Conservation (phyloP, 2,329 filamentous ascomycete genomes). For the Coniochaeta ligniaria region DNA sequence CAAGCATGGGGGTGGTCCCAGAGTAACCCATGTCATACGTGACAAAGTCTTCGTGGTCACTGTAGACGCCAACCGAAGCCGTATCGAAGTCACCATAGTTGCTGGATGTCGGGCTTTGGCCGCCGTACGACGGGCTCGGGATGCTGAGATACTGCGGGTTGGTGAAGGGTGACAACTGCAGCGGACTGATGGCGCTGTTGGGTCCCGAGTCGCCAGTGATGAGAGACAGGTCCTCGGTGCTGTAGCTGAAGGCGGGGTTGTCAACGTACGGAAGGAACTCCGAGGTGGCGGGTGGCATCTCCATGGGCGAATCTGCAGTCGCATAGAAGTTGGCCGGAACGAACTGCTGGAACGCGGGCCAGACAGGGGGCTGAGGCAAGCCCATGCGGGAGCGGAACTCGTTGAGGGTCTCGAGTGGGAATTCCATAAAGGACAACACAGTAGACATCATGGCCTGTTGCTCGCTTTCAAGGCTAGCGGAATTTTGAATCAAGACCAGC, state of each 20-base stretch:
- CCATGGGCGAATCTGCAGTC: conserved; percentile 21
- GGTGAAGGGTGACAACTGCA: conserved; percentile 46
- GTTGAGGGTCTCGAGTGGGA: conserved; percentile 60
- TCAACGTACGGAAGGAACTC: conserved; percentile 44
- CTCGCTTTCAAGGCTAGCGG: conserved; percentile 35
- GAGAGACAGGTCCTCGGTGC: conserved; percentile 45
- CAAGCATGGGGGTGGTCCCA: conserved; percentile 38
- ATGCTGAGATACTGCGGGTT: conserved; percentile 54
- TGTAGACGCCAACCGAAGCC: conserved; percentile 36
- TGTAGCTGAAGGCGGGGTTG: conserved; percentile 56
- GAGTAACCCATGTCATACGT: conserved; percentile 40
- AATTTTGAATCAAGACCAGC: conserved; percentile 23
- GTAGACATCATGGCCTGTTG: not conserved
- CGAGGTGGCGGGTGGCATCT: conserved; percentile 31
- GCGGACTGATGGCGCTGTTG: conserved; percentile 42
- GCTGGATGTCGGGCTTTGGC: conserved; percentile 57
- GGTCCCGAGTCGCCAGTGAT: conserved; percentile 39
- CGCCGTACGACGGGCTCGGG: conserved; percentile 53
- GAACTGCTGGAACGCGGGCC: conserved; percentile 54
- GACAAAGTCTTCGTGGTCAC: conserved; percentile 51
- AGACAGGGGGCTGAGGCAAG: conserved; percentile 53
- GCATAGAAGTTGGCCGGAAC: conserved; percentile 45
- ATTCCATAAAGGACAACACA: conserved; percentile 61
- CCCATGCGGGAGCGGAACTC: conserved; percentile 65
- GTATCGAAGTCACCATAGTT: conserved; percentile 43